A percentile compares a stretch with the other conserved stretches of the same genome.
Conservation (phyloP, 2,329 filamentous ascomycete genomes). For the Fusarium nurragi region DNA sequence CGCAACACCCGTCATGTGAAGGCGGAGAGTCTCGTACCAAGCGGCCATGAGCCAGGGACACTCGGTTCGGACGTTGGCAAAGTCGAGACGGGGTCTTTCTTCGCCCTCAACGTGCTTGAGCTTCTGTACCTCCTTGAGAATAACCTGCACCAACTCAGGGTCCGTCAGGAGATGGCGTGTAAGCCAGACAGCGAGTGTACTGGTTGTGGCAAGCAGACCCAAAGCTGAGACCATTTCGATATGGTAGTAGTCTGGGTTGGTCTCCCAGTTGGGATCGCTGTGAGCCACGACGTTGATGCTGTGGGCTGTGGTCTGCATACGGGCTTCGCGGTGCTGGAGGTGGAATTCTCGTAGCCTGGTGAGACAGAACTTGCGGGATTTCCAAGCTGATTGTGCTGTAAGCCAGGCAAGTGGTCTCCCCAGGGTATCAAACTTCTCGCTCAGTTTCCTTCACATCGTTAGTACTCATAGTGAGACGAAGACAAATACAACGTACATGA, state of each 20-base stretch:
- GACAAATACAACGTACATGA: slow-evolving; percentile 38
- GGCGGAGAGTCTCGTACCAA: slow-evolving; percentile 47
- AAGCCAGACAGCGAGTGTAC: slow-evolving; percentile 47
- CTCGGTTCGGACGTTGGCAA: slow-evolving; percentile 36
- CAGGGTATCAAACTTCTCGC: slow-evolving; percentile 45
- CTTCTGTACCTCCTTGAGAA: slow-evolving; percentile 39
- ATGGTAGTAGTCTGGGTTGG: slow-evolving; percentile 46
- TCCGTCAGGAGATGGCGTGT: slow-evolving; percentile 42
- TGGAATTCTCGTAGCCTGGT: slow-evolving; percentile 43
- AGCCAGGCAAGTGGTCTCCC: slow-evolving; percentile 40
- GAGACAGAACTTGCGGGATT: slow-evolving; percentile 42
- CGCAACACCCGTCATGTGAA: slow-evolving; percentile 47
- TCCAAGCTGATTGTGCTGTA: slow-evolving; percentile 43
- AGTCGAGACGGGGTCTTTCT: slow-evolving; percentile 29
- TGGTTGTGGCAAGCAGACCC: slow-evolving; percentile 46
- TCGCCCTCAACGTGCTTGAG: slow-evolving; percentile 26
- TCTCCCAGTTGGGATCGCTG: slow-evolving; percentile 45
- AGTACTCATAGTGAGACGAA: neutral
- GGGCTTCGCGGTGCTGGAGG: slow-evolving; percentile 36
- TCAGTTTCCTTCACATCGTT: slow-evolving; percentile 39
- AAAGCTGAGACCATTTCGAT: slow-evolving; percentile 48
- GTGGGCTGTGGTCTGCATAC: slow-evolving; percentile 41
- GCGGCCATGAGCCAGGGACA: slow-evolving; percentile 47
- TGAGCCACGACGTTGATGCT: slow-evolving; percentile 47
- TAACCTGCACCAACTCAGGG: slow-evolving; percentile 28